Evolutionary conservation across 345 rosid genomes (phyloP), one percentile per base, ranked within the genome.

Genomic region (Pistacia atlantica): DNA sequence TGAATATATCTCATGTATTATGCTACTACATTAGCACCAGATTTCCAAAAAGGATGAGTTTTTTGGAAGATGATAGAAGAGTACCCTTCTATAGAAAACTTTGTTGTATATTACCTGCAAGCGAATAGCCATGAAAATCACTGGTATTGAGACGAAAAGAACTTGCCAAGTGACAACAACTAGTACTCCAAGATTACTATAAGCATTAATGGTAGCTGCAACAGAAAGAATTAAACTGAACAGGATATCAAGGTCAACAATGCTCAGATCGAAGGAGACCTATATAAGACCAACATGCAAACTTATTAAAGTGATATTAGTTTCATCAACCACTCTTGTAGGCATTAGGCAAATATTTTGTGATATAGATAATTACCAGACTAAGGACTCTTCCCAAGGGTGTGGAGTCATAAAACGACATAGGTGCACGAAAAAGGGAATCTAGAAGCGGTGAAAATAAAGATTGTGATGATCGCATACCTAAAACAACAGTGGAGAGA

Each of bases 191-290:
- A 79, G 66, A 71, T 8, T 71, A 51, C 64, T 65, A 74, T 82
- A 86, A 9, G 86, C 61, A 49, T 65, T 85, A 77, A 83, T 61
- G 18, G 87, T 73, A 28, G 93, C 0, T 1, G 89, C 90, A 7
- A 84, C 3, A 4, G 84, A 60, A 18, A 68, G 0, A 16, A 71
- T 13, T 35, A 85, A 58, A 68, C 45, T 76, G 75, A 76, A 79
- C 25, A 84, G 84, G 51, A 85, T 3, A 14, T 90, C 91, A 8
- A 72, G 46, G 69, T 90, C 93, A 11, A 86, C 35, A 17, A 80
- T 65, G 56, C 82, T 85, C 59, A 87, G 63, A 81, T 90, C 93
- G 20, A 87, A 86, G 35, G 93, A 85, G 4, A 87, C 89, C 93
- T 89, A 12, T 45, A 4, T 64, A 63, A 22, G 45, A 76, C 16